Evolutionary conservation across 352 stramenopile species (phyloP), one percentile per base, ranked within the genome.

Genomic region (Pythium biforme): DNA sequence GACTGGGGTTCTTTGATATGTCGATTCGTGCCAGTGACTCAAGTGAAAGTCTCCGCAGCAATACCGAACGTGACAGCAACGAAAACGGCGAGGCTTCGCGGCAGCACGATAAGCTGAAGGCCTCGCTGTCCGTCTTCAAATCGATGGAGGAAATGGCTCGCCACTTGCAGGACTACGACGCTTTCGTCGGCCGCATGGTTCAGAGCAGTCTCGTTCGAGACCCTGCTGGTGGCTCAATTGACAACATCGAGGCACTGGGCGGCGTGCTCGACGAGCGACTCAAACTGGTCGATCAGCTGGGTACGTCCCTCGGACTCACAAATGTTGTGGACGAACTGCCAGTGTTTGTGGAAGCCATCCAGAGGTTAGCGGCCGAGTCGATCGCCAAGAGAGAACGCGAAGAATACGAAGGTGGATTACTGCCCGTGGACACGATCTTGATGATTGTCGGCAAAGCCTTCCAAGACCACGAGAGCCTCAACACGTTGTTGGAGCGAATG

Each of bases 81-180:
- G 1, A 33, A 27, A 6, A 47, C 47, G 2, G 70, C 53, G 1
- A 63, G 72, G 14, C 26, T 22, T 1, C 55, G 19, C 37, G 15
- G 3, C 40, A 41, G 4, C 72, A 65, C 23, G 55, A 75, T 0
- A 46, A 64, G 6, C 27, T 75, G 12, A 53, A 56, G 40, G 20
- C 62, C 0, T 73, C 75, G 11, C 62, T 76, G 8, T 81, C 80
- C 0, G 66, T 86, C 3, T 70, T 89, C 27, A 54, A 64, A 7
- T 79, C 68, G 3, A 75, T 90, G 27, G 77, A 83, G 55, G 74
- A 81, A 6, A 75, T 84, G 7, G 79, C 77, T 7, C 70, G 72
- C 0, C 74, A 88, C 34, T 61, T 90, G 1, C 81, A 89, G 51
- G 81, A 89, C 55, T 89, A 90, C 39, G 72, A 88, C 51, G 72